Conservation (phyloP, 2,329 filamentous ascomycete species). For the Aureobasidium sp. region DNA sequence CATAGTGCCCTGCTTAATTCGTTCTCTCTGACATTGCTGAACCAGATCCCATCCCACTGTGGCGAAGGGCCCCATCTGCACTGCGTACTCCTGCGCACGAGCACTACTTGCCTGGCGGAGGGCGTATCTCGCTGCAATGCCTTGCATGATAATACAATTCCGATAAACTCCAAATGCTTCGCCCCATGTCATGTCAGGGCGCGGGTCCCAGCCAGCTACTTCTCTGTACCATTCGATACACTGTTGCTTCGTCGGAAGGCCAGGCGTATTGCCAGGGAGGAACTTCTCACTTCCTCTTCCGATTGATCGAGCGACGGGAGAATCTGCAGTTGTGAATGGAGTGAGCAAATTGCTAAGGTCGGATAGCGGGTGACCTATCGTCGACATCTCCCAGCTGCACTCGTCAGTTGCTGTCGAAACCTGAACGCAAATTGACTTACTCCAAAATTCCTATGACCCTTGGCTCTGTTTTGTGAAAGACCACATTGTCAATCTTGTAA, state of each 20-base stretch:
- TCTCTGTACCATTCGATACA: slow-evolving; percentile 60
- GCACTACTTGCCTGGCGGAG: slow-evolving; percentile 77
- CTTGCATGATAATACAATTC: slow-evolving; percentile 64
- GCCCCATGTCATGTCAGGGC: slow-evolving; percentile 54
- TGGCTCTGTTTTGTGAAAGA: slow-evolving; percentile 80
- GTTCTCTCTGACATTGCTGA: slow-evolving; percentile 33
- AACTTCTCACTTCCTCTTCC: slow-evolving; percentile 47
- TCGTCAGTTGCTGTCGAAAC: not conserved
- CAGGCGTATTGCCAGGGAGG: slow-evolving; percentile 55
- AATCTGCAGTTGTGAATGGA: slow-evolving; percentile 37
- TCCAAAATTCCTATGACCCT: slow-evolving; percentile 89
- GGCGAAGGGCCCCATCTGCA: slow-evolving; percentile 63
- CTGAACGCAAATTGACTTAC: slow-evolving; percentile 7
- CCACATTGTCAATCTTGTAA: slow-evolving; percentile 67
- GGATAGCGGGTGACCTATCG: slow-evolving; percentile 88
- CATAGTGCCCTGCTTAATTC: slow-evolving; percentile 22
- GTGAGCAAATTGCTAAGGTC: slow-evolving; percentile 74
- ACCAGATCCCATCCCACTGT: slow-evolving; percentile 73
- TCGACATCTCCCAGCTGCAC: slow-evolving; percentile 84
- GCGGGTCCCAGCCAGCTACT: slow-evolving; percentile 64
- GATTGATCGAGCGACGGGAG: slow-evolving; percentile 31
- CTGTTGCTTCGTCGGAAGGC: slow-evolving; percentile 55
- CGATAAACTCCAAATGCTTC: slow-evolving; percentile 57
- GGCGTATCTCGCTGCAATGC: slow-evolving; percentile 84
- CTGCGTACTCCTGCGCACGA: slow-evolving; percentile 65